Conservation (phyloP, 2,329 filamentous ascomycete genomes). For the Verticillium zaregamsianum region DNA sequence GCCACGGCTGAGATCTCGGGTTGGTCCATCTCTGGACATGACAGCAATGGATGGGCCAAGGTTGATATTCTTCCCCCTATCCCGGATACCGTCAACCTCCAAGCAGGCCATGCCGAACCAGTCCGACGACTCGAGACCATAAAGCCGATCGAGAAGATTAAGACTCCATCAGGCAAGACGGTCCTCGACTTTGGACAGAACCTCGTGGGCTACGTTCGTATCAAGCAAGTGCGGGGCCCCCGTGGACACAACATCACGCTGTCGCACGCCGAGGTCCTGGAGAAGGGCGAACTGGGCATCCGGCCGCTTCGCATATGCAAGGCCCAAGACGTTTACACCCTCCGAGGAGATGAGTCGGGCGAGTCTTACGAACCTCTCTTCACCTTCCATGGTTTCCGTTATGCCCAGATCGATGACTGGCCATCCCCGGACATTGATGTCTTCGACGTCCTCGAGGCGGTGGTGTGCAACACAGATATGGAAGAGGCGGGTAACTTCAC, state of each 20-base stretch:
- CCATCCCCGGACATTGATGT: neutral
- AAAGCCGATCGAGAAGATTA: conserved; percentile 21
- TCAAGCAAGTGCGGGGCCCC: conserved; percentile 13
- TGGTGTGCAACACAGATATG: conserved; percentile 11
- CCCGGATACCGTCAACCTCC: neutral
- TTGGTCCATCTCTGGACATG: conserved; percentile 1
- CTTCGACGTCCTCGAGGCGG: neutral
- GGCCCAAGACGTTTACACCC: conserved; percentile 27
- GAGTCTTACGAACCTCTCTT: conserved; percentile 38
- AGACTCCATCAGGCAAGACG: conserved; percentile 27
- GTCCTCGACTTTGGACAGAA: conserved; percentile 42
- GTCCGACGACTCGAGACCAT: conserved; percentile 20
- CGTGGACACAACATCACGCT: conserved; percentile 23
- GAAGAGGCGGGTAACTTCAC: conserved; percentile 2
- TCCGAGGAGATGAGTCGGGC: conserved; percentile 14
- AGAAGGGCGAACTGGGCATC: conserved; percentile 32
- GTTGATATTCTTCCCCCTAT: neutral
- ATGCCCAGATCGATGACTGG: conserved; percentile 38
- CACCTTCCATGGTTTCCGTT: conserved; percentile 49
- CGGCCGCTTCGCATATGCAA: conserved; percentile 31
- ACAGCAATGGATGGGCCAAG: conserved; percentile 7
- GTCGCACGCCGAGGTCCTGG: conserved; percentile 37
- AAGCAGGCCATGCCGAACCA: conserved; percentile 5
- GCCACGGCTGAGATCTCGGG: conserved; percentile 1
- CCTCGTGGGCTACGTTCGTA: conserved; percentile 30